Conservation (phyloP, 176 grass and related monocot genomes). For the Alopecurus myosuroides region DNA sequence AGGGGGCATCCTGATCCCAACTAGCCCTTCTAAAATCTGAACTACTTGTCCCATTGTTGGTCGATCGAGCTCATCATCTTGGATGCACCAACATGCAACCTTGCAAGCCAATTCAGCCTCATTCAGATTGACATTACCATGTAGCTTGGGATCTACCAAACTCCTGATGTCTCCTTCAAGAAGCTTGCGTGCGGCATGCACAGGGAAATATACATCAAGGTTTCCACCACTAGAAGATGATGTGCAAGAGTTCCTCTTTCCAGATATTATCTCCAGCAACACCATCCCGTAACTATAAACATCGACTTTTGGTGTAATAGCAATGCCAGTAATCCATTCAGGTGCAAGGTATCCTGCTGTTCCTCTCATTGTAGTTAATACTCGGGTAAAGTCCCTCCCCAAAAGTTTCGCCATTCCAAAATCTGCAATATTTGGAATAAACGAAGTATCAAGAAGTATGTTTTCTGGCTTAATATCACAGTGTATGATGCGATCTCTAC, state of each 20-base stretch:
- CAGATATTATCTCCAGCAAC: no score
- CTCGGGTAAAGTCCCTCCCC: not conserved
- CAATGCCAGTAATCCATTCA: slow-evolving; percentile 23
- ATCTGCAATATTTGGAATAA: not conserved
- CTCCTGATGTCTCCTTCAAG: slow-evolving; percentile 6
- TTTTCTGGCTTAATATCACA: not conserved
- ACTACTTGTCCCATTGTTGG: slow-evolving; percentile 44
- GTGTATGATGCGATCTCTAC: not conserved
- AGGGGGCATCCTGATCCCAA: slow-evolving; percentile 21
- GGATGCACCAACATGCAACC: slow-evolving; percentile 42
- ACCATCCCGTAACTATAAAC: no score
- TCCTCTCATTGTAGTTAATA: slow-evolving; percentile 30
- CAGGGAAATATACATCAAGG: slow-evolving; percentile 17
- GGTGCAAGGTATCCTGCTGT: slow-evolving; percentile 28
- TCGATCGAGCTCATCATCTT: slow-evolving; percentile 27
- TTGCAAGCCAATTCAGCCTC: slow-evolving; percentile 24
- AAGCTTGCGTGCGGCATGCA: slow-evolving; percentile 19
- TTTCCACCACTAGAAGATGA: not conserved
- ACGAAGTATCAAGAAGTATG: not conserved
- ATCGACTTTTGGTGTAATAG: no score
- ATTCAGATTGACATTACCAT: slow-evolving; percentile 1
- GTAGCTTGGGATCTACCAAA: slow-evolving; percentile 23
- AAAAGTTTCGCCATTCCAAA: not conserved
- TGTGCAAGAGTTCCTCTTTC: slow-evolving; percentile 5
- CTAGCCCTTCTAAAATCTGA: slow-evolving; percentile 27